Evolutionary conservation across 1,284 basidiomycete genomes (phyloP).

Genomic region (Moniliella sp.): DNA sequence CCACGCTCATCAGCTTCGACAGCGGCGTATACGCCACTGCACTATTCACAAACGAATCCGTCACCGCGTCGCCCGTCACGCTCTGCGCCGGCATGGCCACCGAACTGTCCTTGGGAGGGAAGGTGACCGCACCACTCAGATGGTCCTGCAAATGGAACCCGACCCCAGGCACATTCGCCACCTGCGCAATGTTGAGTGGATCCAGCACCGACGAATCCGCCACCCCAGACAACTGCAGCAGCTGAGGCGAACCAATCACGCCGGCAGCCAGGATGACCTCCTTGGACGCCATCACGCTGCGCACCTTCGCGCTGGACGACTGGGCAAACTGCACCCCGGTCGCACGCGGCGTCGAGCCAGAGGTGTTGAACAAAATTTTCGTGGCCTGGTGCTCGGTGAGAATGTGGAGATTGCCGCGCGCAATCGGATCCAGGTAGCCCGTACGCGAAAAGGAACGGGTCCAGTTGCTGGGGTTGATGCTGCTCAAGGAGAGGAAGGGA

Average conservation of each 20-base stretch:
- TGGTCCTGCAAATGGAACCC: constrained; percentile 43
- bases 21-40: constrained; percentile 18
- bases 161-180: constrained; percentile 39
- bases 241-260: constrained; percentile 37
- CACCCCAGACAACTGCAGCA: constrained; percentile 41
- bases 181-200: constrained; percentile 34
- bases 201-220: constrained; percentile 36
- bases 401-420: constrained; percentile 16
- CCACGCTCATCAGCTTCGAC: constrained; percentile 7
- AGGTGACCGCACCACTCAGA: constrained; percentile 10
- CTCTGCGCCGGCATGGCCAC: constrained; percentile 5
- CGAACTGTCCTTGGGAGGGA: constrained; percentile 6
- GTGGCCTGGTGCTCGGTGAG: constrained; percentile 19
- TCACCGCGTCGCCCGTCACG: constrained; percentile 6
- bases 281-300: constrained; percentile 14
- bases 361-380: constrained; percentile 9
- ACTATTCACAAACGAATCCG: constrained; percentile 16
- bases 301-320: constrained; percentile 3
- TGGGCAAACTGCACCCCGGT: constrained; percentile 16
- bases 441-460: constrained; percentile 14
- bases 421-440: constrained; percentile 17
- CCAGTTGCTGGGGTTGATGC: constrained; percentile 15
- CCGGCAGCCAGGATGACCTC: constrained; percentile 26
- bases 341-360: constrained; percentile 5
- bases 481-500: constrained; percentile 15